Percentiles rank a stretch among this genome's conserved stretches.
These are phyloP conservation scores for Epichloe typhina DNA, from an alignment of 2,329 filamentous ascomycete species.

Conservation along the genomic window DNA sequence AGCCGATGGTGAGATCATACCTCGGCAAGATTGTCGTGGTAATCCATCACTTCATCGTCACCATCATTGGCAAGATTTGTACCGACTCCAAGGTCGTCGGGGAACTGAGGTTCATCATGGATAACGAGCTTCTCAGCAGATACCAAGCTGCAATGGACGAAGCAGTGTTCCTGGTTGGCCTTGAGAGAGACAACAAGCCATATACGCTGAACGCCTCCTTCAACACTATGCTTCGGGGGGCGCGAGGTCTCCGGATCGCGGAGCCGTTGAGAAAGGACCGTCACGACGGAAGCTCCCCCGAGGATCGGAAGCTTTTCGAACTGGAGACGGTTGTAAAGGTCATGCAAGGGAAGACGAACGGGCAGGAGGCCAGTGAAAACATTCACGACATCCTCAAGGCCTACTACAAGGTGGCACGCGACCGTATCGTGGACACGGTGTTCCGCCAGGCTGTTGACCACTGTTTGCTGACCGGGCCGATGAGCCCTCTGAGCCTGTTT, in stretches of 20 bases:
- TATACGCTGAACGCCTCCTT: slow-evolving; percentile 42
- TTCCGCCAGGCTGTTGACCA: slow-evolving; percentile 35
- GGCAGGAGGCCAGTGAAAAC: slow-evolving; percentile 29
- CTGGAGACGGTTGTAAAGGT: background rate
- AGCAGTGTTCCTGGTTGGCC: slow-evolving; percentile 34
- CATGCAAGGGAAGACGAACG: slow-evolving; percentile 14
- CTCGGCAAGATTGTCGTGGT: slow-evolving; percentile 35
- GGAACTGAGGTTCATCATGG: slow-evolving; percentile 30
- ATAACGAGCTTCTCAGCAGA: slow-evolving; percentile 28
- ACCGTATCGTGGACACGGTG: slow-evolving; percentile 50
- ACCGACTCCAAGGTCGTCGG: slow-evolving; percentile 27
- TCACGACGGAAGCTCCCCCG: background rate
- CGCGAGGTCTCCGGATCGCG: slow-evolving; percentile 8
- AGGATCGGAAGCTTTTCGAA: background rate
- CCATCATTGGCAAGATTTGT: slow-evolving; percentile 29
- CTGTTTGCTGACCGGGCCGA: slow-evolving; percentile 1
- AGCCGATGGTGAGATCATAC: slow-evolving; percentile 31
- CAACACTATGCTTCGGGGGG: slow-evolving; percentile 22
- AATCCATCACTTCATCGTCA: slow-evolving; percentile 38
- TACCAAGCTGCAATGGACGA: slow-evolving; percentile 38
- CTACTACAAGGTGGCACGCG: slow-evolving; percentile 49
- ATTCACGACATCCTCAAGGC: slow-evolving; percentile 46
- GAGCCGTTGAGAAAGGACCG: background rate
- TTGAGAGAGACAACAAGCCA: slow-evolving; percentile 33
- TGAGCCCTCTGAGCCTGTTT: slow-evolving; percentile 2